Evolutionary conservation across 768 basidiomycete species (phyloP), one percentile per base, ranked within the genome.

Genomic region (Kwoniella sp.): DNA sequence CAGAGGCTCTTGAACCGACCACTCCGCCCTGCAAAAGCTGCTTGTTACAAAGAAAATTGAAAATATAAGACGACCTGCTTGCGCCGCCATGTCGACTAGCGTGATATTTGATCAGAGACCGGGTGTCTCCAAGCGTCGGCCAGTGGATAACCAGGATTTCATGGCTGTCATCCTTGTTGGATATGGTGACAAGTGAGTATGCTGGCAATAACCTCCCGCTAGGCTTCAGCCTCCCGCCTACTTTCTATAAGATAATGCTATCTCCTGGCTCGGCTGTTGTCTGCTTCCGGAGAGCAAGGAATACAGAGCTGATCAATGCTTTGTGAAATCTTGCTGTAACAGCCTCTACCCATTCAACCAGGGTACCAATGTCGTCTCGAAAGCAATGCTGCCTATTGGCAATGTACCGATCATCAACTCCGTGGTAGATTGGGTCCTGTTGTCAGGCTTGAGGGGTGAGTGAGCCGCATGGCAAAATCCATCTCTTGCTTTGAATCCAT

Each of bases 381-480:
- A 97, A 77, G 89, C 92, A 7, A 82, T 97, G 7, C 83, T 96
- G 6, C 91, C 92, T 7, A 84, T 97, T 36, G 91, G 87, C 25
- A 95, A 96, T 73, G 88, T 84, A 66, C 91, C 93, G 1, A 86
- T 96, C 82, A 83, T 97, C 63, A 88, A 91, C 74, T 90, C 90
- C 68, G 84, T 86, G 8, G 83, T 97, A 26, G 83, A 85, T 8
- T 97, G 94, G 94, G 80, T 97, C 27, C 90, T 95, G 70, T 85
- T 89, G 46, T 88, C 91, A 12, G 91, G 91, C 22, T 86, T 96
- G 36, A 86, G 85, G 83, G 91, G 93, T 89, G 58, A 48, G 83
- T 72, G 2, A 27, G 24, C 53, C 30, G 46, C 30, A 19, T 49
- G 66, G 55, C 63, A 55, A n/a, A n/a, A n/a, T n/a, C n/a, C n/a